A percentile compares a stretch with the other conserved stretches of the same genome.
phyloP scores from a whole-genome alignment of 108 stramenopile species.

The Cyclotella distinguenda region DNA sequence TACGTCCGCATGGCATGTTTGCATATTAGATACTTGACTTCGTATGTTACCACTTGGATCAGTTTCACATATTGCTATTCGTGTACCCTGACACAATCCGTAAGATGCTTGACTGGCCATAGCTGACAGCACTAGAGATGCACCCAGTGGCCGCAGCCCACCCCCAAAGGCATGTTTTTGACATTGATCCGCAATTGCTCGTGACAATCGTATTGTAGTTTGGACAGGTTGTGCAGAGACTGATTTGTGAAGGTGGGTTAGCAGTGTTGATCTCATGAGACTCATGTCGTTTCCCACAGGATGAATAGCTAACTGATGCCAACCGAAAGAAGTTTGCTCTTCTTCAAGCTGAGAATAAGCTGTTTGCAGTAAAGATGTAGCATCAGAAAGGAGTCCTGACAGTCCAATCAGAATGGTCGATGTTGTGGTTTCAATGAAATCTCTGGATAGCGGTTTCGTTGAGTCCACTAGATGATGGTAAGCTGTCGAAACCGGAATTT shows the following conservation, averaged over 20 bases:
- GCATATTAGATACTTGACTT: conserved; percentile 5
- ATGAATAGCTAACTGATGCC: conserved; percentile 36
- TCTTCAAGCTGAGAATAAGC: conserved; percentile 36
- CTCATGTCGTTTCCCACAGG: conserved; percentile 24
- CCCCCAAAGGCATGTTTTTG: conserved; percentile 79
- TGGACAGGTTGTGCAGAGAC: conserved; percentile 19
- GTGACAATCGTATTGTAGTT: conserved; percentile 34
- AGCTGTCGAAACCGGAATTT: conserved; percentile 31
- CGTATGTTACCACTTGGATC: conserved; percentile 39
- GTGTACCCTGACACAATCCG: neutral
- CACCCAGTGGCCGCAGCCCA: conserved; percentile 74
- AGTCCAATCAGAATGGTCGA: conserved; percentile 54
- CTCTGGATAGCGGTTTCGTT: neutral
- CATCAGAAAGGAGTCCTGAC: conserved; percentile 71
- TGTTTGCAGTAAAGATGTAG: conserved; percentile 36
- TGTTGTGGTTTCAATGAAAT: conserved; percentile 2
- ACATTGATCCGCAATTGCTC: conserved; percentile 57
- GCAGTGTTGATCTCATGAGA: neutral
- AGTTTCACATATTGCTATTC: conserved; percentile 44
- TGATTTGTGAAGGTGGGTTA: neutral
- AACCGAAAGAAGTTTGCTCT: conserved; percentile 44
- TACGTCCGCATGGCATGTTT: neutral
- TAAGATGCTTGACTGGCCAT: conserved; percentile 17
- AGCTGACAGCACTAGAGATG: conserved; percentile 59
- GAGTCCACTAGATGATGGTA: neutral